Conservation (phyloP, 345 rosid species). For the Tarenaya hassleriana region DNA sequence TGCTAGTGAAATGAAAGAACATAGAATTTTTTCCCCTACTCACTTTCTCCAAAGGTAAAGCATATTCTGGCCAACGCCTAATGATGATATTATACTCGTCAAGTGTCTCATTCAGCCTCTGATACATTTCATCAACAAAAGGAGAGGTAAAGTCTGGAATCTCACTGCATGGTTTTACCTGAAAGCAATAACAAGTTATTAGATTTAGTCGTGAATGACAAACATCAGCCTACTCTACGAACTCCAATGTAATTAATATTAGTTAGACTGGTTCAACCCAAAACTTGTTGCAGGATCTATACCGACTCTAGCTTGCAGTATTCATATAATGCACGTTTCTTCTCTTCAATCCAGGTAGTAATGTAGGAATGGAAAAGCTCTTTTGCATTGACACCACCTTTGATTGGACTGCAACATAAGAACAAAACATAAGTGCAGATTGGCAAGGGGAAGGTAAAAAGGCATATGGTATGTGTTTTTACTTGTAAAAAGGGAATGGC, state of each 20-base stretch:
- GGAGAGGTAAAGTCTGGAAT: conserved; percentile 79
- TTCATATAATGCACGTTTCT: conserved; percentile 61
- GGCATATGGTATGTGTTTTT: not conserved
- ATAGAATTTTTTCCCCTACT: conserved; percentile 17
- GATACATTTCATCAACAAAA: conserved; percentile 82
- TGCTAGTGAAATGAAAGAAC: not conserved
- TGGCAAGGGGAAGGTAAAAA: not conserved
- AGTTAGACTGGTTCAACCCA: not conserved
- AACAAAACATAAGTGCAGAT: conserved; percentile 20
- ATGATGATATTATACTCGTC: conserved; percentile 74
- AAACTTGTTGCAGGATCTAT: conserved; percentile 21
- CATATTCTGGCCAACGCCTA: conserved; percentile 81
- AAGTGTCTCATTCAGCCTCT: conserved; percentile 57
- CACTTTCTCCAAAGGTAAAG: conserved; percentile 74
- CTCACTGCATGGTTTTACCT: conserved; percentile 76
- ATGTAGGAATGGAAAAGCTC: conserved; percentile 78
- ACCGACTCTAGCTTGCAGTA: conserved; percentile 87
- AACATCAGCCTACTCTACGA: not conserved
- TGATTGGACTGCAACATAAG: conserved; percentile 51
- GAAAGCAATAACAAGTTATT: conserved; percentile 29
- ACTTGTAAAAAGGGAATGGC: not conserved
- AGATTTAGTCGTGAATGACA: conserved; percentile 6
- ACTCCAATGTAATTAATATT: conserved; percentile 3
- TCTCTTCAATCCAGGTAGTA: conserved; percentile 80
- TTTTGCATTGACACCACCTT: conserved; percentile 91